Conservation (phyloP, 257 asterid species). For the Solanum sejunctum region DNA sequence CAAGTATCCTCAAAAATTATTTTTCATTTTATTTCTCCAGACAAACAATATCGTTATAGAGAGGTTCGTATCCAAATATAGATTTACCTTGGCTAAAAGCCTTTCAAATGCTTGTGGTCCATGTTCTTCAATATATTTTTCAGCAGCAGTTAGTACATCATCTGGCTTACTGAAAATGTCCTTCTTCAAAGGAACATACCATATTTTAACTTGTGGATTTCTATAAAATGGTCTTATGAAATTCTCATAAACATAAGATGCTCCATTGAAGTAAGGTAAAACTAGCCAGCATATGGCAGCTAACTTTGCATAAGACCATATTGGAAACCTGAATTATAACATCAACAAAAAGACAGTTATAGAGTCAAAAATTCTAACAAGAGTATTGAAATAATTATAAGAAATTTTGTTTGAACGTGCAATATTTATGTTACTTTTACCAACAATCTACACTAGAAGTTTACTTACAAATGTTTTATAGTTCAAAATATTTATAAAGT, state of each 20-base stretch:
- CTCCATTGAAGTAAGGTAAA: conserved; percentile 86
- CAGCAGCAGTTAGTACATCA: conserved; percentile 68
- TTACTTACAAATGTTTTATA: no score
- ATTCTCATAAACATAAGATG: conserved; percentile 62
- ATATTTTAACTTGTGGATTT: conserved; percentile 59
- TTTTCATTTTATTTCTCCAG: not conserved
- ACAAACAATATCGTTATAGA: not conserved
- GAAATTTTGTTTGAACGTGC: no score
- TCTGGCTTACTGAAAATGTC: conserved; percentile 61
- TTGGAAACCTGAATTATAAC: conserved; percentile 45
- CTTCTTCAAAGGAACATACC: conserved; percentile 59
- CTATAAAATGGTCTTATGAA: conserved; percentile 74
- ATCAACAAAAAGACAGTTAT: not conserved
- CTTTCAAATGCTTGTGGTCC: conserved; percentile 85
- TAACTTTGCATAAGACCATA: conserved; percentile 75
- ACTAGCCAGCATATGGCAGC: conserved; percentile 74
- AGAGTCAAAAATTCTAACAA: no score
- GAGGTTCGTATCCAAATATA: not conserved
- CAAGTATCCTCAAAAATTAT: not conserved
- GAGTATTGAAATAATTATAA: no score
- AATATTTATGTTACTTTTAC: no score
- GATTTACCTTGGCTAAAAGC: conserved; percentile 60
- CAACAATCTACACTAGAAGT: no score
- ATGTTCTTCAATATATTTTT: conserved; percentile 61
- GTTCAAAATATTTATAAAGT: no score